These are phyloP conservation scores for Apostasia shenzhenica DNA, from an alignment of 106 monocot genomes.

Conservation along the genomic window DNA sequence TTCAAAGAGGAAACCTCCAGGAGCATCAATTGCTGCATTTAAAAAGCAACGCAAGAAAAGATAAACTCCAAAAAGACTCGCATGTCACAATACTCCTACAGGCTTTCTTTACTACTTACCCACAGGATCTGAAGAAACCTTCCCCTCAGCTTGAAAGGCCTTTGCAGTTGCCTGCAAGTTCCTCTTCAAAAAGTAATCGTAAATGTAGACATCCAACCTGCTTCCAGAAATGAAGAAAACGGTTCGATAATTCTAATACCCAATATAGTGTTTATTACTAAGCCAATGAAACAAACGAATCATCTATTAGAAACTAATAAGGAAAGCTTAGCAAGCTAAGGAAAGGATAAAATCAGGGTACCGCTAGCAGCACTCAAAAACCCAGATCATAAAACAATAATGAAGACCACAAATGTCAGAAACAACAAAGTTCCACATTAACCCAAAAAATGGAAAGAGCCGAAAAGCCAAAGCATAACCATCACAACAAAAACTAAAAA, in stretches of 20 bases:
- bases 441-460: too few relatives aligned
- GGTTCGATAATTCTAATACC: too few relatives aligned
- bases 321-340: background rate
- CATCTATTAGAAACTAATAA: background rate
- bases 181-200: conserved; percentile 72
- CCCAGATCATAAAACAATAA: too few relatives aligned
- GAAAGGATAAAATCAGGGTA: too few relatives aligned
- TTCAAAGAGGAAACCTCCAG: conserved; percentile 66
- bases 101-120: conserved; percentile 28
- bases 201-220: conserved; percentile 79
- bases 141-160: conserved; percentile 80
- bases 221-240: background rate
- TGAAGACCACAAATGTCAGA: too few relatives aligned
- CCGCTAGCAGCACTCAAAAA: too few relatives aligned
- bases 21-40: conserved; percentile 61
- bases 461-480: too few relatives aligned
- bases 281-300: background rate
- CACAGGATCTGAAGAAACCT: conserved; percentile 75
- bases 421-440: too few relatives aligned
- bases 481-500: background rate
- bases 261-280: background rate
- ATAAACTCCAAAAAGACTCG: too few relatives aligned
- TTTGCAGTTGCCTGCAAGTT: conserved; percentile 68
- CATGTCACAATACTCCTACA: background rate
- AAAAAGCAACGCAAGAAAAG: background rate